Conservation (phyloP, 306 rosid species). For the Morella rubra region DNA sequence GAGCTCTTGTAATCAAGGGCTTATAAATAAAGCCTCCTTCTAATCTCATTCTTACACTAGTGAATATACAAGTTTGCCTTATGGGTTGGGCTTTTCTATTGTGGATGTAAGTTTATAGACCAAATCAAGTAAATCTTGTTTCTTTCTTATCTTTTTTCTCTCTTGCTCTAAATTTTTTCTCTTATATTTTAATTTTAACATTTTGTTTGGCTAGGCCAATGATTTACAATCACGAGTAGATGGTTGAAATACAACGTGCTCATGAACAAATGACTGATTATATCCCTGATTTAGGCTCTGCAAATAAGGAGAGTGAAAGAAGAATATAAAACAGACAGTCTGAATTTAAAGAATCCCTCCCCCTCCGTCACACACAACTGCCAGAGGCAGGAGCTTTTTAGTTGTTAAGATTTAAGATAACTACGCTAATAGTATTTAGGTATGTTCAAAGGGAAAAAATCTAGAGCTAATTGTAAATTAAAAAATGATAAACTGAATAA, state of each 20-base stretch:
- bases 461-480: conserved; percentile 17
- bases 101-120: too few relatives aligned
- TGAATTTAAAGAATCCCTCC: conserved; percentile 21
- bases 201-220: background rate
- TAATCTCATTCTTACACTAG: too few relatives aligned
- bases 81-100: too few relatives aligned
- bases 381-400: conserved; percentile 4
- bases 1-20: too few relatives aligned
- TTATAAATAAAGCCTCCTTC: too few relatives aligned
- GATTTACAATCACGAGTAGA: background rate
- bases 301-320: background rate
- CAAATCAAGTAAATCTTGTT: too few relatives aligned
- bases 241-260: background rate
- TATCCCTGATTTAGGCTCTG: background rate
- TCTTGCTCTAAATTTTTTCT: background rate
- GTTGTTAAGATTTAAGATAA: conserved; percentile 26
- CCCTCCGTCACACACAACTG: conserved; percentile 27
- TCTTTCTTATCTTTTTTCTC: too few relatives aligned
- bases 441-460: conserved; percentile 5
- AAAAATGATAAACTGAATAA: conserved; percentile 25
- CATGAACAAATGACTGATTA: background rate
- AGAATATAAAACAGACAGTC: conserved; percentile 15
- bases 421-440: conserved; percentile 20
- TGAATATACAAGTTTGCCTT: too few relatives aligned
- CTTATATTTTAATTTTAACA: too few relatives aligned